Evolutionary conservation across 2,329 filamentous ascomycete species (phyloP).

Genomic region (Fusarium bactridioides): DNA sequence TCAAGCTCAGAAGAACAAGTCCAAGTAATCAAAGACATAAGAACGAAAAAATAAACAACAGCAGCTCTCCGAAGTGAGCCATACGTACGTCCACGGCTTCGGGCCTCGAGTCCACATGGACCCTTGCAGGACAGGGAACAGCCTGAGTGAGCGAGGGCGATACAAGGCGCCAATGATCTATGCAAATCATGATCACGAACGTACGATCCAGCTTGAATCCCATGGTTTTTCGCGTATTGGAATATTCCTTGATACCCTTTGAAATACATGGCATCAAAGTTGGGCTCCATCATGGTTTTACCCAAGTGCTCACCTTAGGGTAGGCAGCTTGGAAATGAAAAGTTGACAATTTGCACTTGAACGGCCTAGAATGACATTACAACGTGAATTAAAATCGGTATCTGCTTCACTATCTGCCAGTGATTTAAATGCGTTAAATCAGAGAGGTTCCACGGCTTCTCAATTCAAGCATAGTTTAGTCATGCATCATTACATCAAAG

Average conservation of each 20-base stretch:
- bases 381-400: not conserved
- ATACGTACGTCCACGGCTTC: constrained; percentile 1
- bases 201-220: not conserved
- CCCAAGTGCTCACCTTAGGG: not conserved
- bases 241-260: constrained; percentile 29
- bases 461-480: not conserved
- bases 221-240: constrained; percentile 5
- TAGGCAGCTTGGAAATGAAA: not conserved
- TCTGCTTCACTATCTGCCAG: no score
- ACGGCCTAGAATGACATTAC: not conserved
- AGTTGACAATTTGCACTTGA: not conserved
- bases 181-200: not conserved
- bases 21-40: constrained; percentile 28
- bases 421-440: no score
- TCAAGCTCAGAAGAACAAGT: constrained; percentile 62
- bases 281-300: not conserved
- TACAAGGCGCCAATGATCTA: not conserved
- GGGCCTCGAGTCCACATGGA: constrained; percentile 7
- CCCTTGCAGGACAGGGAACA: not conserved
- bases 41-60: constrained; percentile 8
- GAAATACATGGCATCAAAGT: constrained; percentile 28
- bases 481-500: no score
- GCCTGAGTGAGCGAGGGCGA: not conserved
- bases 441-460: no score
- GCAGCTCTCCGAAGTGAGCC: constrained; percentile 4